These are phyloP conservation scores for Aspergillus ostianus DNA, from an alignment of 495 filamentous ascomycete species.

Conservation along the genomic window DNA sequence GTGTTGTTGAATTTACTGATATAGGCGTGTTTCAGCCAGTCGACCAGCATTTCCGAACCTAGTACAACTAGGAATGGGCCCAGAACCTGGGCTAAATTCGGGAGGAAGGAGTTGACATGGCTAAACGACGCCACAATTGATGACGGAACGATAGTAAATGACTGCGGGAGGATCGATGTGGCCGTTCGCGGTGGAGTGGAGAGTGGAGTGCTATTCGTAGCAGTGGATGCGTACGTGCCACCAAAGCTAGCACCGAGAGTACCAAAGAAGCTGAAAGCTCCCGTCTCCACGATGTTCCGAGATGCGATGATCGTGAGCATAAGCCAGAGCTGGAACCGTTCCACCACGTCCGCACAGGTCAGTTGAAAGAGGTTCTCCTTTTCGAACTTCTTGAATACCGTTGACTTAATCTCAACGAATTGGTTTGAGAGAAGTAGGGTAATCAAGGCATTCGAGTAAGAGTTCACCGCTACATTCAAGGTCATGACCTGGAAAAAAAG, in stretches of 20 bases:
- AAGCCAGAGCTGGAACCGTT: constrained; percentile 96
- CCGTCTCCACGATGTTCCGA: constrained; percentile 92
- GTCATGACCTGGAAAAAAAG: constrained; percentile 98
- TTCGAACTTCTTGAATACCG: constrained; percentile 96
- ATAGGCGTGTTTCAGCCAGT: constrained; percentile 97
- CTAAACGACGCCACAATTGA: constrained; percentile 45
- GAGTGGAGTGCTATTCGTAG: constrained; percentile 46
- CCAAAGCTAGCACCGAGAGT: constrained; percentile 34
- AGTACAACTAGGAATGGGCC: constrained; percentile 91
- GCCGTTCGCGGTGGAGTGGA: constrained; percentile 49
- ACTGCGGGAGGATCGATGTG: constrained; percentile 72
- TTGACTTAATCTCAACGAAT: constrained; percentile 97
- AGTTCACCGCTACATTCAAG: constrained; percentile 96
- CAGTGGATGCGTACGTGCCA: constrained; percentile 27
- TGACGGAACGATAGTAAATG: constrained; percentile 81
- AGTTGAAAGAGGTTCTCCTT: constrained; percentile 97
- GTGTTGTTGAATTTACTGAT: constrained; percentile 98
- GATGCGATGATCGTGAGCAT: constrained; percentile 95
- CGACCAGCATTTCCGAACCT: constrained; percentile 93
- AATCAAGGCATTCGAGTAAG: constrained; percentile 92
- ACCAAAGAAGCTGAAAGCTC: constrained; percentile 48
- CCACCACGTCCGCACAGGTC: constrained; percentile 93
- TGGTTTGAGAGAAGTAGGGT: constrained; percentile 92
- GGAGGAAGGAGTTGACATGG: constrained; percentile 45
- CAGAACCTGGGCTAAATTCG: constrained; percentile 83